Evolutionary conservation across 352 stramenopile genomes (phyloP).

Genomic region (Pythium grandisporangium): DNA sequence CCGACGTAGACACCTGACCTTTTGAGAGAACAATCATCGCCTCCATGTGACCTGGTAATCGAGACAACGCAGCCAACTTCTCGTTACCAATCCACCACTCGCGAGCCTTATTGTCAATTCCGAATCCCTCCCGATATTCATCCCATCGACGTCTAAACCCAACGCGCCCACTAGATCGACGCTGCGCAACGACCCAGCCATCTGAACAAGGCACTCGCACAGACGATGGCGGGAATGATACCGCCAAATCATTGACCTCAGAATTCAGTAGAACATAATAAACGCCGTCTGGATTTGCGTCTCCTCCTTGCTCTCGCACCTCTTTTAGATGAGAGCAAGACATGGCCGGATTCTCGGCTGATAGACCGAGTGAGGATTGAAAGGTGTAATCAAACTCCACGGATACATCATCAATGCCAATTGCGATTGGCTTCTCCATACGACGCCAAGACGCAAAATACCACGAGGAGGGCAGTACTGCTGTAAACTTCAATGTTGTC

Average conservation of each 20-base stretch:
- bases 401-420: slow-evolving; percentile 57
- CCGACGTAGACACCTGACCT: slow-evolving; percentile 22
- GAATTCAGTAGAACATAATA: slow-evolving; percentile 46
- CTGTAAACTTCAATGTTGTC: slow-evolving; percentile 26
- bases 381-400: slow-evolving; percentile 52
- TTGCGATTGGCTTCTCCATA: too few species aligned
- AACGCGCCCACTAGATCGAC: slow-evolving; percentile 28
- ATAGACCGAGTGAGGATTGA: slow-evolving; percentile 33
- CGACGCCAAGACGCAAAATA: too few species aligned
- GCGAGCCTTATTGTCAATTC: slow-evolving; percentile 20
- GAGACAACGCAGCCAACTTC: slow-evolving; percentile 23
- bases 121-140: slow-evolving; percentile 50
- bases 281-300: slow-evolving; percentile 40
- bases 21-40: slow-evolving; percentile 48
- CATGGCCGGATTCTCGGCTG: slow-evolving; percentile 24
- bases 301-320: slow-evolving; percentile 17
- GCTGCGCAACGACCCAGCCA: slow-evolving; percentile 49
- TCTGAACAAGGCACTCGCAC: slow-evolving; percentile 33
- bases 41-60: slow-evolving; percentile 19
- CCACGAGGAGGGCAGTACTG: too few species aligned
- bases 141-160: slow-evolving; percentile 55
- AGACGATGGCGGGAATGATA: slow-evolving; percentile 1
- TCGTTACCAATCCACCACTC: slow-evolving; percentile 63
- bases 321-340: slow-evolving; percentile 45
- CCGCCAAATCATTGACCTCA: too few species aligned